A percentile compares a stretch with the other conserved stretches of the same genome.
Evolutionary conservation across 108 stramenopile genomes (phyloP).

Genomic region (Pseudonitzschia pungens): DNA sequence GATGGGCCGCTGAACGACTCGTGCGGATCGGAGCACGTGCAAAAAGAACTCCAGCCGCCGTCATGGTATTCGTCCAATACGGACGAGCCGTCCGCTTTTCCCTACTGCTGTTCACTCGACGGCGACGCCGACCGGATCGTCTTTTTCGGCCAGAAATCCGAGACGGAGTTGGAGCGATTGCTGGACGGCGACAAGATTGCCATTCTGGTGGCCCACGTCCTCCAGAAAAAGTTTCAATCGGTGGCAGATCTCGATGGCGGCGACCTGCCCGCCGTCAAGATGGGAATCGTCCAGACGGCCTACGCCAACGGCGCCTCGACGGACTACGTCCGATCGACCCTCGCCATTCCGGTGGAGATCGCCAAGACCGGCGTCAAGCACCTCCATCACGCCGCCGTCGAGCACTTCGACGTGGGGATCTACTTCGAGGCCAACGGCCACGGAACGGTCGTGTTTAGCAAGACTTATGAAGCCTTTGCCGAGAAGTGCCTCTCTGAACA

Average conservation of each 20-base stretch:
- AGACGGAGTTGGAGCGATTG: slow-evolving; percentile 44
- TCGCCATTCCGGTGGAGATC: slow-evolving; percentile 54
- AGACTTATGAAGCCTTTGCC: slow-evolving; percentile 21
- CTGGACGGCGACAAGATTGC: slow-evolving; percentile 99
- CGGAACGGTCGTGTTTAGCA: slow-evolving; percentile 93
- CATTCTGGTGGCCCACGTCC: slow-evolving; percentile 78
- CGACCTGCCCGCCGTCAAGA: slow-evolving; percentile 4
- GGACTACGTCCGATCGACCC: slow-evolving; percentile 51
- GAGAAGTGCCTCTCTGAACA: slow-evolving; percentile 33
- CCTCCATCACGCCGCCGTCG: slow-evolving; percentile 90
- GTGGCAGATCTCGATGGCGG: too few species aligned
- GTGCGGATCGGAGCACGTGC: slow-evolving; percentile 95
- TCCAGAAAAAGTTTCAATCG: slow-evolving; percentile 40
- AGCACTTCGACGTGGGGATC: slow-evolving; percentile 94
- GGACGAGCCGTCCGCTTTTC: slow-evolving; percentile 12
- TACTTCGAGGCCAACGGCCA: slow-evolving; percentile 99
- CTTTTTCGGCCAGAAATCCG: slow-evolving; percentile 68
- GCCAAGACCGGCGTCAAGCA: slow-evolving; percentile 98
- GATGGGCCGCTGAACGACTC: slow-evolving; percentile 83
- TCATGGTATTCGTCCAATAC: slow-evolving; percentile 37
- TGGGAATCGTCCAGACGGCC: slow-evolving; percentile 98
- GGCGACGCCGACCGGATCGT: slow-evolving; percentile 99
- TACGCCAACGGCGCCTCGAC: slow-evolving; percentile 99
- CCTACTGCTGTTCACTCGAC: slow-evolving; percentile 87
- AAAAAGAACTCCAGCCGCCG: slow-evolving; percentile 81